Base-by-base conservation (phyloP, 2,329 filamentous ascomycete species). In the Aspergillus carbonarius region DNA sequence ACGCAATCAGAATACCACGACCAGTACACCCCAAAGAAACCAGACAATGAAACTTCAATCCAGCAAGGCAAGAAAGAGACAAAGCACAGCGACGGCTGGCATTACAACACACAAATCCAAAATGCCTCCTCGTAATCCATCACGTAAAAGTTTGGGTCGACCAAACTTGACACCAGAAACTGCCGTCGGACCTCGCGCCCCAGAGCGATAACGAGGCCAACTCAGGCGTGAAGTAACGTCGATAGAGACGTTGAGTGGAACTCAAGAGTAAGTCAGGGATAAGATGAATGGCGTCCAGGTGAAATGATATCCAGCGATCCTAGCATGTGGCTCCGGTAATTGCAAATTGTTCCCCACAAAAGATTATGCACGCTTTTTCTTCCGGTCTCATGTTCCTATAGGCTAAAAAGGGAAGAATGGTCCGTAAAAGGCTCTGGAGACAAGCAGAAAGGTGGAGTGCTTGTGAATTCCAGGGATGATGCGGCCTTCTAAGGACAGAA, bases 51-150 rank as follows among this genome's bases (percentile, higher is more conserved):
- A 63, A 57, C 42, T 55, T 42, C 20, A 60, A 57, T 56, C 56
- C 51, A 58, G 52, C 42, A 57, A 23, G 48, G 48, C 39, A 55
- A 60, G 40, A 62, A 62, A 47, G 58, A 57, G 54, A 63, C 57
- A 60, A 63, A 58, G 56, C 59, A 63, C 52, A 65, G 60, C 58
- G 53, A 57, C 32, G 60, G 49, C 60, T 58, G 61, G 52, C 60
- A 64, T 59, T 60, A 64, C 60, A 65, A 61, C 55, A 62, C 58
- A 58, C 32, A 64, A 62, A 68, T 54, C 57, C 63, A 69, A 58
- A 66, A 65, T 69, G 62, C 69, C 70, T 64, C 70, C 71, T 69
- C 67, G 54, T 64, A 61, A 63, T 40, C 61, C 60, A 64, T 65
- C 64, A 62, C 58, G 50, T 55, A 62, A 63, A 58, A 42, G 27